A percentile compares a stretch with the other conserved stretches of the same genome.
phyloP scores from a whole-genome alignment of 1,139 yeast genomes.

The Pichia norvegensis region DNA sequence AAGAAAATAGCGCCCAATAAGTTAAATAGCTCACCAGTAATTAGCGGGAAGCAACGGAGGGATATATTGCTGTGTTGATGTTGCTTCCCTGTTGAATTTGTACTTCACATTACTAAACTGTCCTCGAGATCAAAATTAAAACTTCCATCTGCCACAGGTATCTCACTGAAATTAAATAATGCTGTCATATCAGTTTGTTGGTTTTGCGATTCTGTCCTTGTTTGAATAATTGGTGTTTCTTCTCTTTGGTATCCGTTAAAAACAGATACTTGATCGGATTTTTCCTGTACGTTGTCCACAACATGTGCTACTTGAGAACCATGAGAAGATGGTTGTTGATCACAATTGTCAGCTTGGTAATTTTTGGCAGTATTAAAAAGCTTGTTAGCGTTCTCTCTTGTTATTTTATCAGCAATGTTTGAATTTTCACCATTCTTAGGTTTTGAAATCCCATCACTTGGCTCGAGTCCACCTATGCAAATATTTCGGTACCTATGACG shows the following conservation, averaged over 20 bases:
- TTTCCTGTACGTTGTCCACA: neutral
- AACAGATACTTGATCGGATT: neutral
- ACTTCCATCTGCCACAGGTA: constrained; percentile 4
- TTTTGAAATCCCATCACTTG: constrained; percentile 22
- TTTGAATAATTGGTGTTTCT: neutral
- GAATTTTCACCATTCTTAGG: constrained; percentile 2
- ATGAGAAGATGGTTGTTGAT: no score
- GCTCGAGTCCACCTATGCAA: constrained; percentile 60
- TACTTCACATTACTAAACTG: constrained; percentile 8
- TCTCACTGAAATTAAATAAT: constrained; percentile 9
- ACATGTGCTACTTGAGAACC: neutral
- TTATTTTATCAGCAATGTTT: neutral
- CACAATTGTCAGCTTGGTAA: neutral
- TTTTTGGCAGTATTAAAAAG: neutral
- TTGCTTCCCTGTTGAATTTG: neutral
- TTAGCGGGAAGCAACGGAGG: neutral
- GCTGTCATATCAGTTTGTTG: neutral
- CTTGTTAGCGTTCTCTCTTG: neutral
- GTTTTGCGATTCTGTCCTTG: neutral
- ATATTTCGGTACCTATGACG: constrained; percentile 75
- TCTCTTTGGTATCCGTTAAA: neutral
- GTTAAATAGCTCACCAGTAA: no score
- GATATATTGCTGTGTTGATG: neutral
- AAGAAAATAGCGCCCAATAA: neutral
- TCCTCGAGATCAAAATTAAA: constrained; percentile 11